Base-by-base conservation (phyloP, 1,284 basidiomycete genomes). In the Singerocomus rubriflavus region DNA sequence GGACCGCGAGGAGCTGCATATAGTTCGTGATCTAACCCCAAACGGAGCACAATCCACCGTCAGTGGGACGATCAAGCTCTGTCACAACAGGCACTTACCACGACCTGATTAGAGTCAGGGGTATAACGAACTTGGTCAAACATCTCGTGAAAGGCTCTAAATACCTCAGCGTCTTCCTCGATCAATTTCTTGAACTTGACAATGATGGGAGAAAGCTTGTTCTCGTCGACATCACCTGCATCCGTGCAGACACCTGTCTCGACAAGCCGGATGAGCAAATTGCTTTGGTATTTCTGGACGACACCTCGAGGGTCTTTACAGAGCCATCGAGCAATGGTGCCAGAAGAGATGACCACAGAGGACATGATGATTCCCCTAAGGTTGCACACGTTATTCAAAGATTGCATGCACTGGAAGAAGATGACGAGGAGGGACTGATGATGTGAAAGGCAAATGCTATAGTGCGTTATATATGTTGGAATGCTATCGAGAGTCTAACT, bases 101-200 rank as follows among this genome's bases (percentile, higher is more conserved):
- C 43, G 11, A 14, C 26, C 16, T 50, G 43, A 0, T 46, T 14
- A 11, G 17, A 10, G n/a, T 37, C 26, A 16, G 43, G 41, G 29
- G 37, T 48, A 6, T 45, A 44, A 21, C 27, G 47, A 25, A 56
- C 53, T 17, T 63, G 55, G 2, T 56, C 39, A 26, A 66, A 66
- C 45, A 73, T 62, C 32, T 65, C 56, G 7, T 64, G 54, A 51
- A 78, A 77, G 13, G 70, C 66, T 65, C 69, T 73, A 44, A 60
- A 69, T 13, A 79, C 57, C 14, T 67, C 56, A 0, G 68, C 53
- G 46, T 75, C 69, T 17, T 62, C 61, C 50, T 78, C 71, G 29
- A 78, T 72, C 41, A 71, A 29, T n/a, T 68, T 57, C 54, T 71
- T 64, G 59, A 78, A 74, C 45, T 76, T 67, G 32, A 69, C 53